Evolutionary conservation across 2,329 filamentous ascomycete genomes (phyloP), one percentile per base, ranked within the genome.

Genomic region (Onygenales sp.): DNA sequence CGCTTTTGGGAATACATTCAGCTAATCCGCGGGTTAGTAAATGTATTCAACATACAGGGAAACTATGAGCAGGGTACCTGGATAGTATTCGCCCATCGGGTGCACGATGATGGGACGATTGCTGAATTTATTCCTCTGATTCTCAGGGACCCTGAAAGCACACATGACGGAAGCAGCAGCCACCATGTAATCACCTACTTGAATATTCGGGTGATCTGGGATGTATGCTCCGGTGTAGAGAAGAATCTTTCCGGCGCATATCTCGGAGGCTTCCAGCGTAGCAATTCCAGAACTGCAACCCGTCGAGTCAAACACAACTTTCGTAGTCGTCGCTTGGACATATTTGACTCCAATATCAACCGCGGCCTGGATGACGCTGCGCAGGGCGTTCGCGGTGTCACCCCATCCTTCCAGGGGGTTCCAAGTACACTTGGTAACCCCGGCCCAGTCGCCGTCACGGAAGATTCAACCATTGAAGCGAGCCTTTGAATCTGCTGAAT

Each of bases 381-480:
- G 63, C 57, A 84, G 60, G 42, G 74, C 75, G 55, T 82, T 78
- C 2, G 76, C 77, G 2, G 81, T 81, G 27, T 78, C 78, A 5
- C 74, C 80, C 78, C 80, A 84, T 2, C 81, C 81, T 59, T 77
- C 78, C 32, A 71, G 75, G 56, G 72, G 76, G 69, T 84, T 84
- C 49, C 82, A 67, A 21, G 47, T 27, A 5, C 82, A 78, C 56
- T 81, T 76, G 57, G 75, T 78, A 49, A 77, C 79, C 2, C 72
- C 78, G 0, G 67, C 68, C 59, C 81, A 83, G 54, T 83, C 77
- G 3, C 80, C 79, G 42, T 80, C 74, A 13, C 75, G 71, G 53
- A 84, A 83, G 1, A 84, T 62, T 0, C 81, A n/a, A n/a, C n/a
- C 81, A 3, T 70, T 74, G 55, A 79, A 82, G 55, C 81, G 56